These are phyloP conservation scores for Coniferiporia sulphurascens DNA, from an alignment of 1,284 basidiomycete species.

Conservation along the genomic window DNA sequence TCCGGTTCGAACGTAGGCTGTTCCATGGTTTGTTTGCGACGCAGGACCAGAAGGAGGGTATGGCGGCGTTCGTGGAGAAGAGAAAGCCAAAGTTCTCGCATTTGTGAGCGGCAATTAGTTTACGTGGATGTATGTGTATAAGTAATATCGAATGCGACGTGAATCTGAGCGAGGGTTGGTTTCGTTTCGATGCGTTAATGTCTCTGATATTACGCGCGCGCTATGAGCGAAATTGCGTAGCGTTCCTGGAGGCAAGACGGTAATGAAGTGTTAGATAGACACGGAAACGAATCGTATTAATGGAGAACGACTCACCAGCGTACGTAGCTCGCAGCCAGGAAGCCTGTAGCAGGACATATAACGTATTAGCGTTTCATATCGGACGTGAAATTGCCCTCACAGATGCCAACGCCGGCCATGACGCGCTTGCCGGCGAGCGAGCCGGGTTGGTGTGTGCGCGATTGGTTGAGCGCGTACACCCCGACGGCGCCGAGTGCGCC, in stretches of 20 bases:
- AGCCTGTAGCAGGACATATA: slow-evolving; percentile 24
- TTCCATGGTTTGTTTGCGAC: slow-evolving; percentile 96
- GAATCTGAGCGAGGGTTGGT: background rate
- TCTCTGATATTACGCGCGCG: background rate
- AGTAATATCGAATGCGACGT: background rate
- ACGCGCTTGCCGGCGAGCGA: slow-evolving; percentile 41
- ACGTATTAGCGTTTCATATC: no score
- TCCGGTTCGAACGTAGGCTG: slow-evolving; percentile 83
- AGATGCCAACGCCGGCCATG: slow-evolving; percentile 44
- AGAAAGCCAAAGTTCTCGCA: slow-evolving; percentile 77
- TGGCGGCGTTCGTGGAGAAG: slow-evolving; percentile 98
- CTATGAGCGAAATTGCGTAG: background rate
- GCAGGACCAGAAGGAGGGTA: slow-evolving; percentile 96
- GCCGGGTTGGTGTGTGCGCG: slow-evolving; percentile 43
- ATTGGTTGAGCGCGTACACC: slow-evolving; percentile 46
- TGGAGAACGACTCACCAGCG: slow-evolving; percentile 11
- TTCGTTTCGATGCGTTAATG: background rate
- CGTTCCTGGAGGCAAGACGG: background rate
- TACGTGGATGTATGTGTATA: background rate
- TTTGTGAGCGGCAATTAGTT: background rate
- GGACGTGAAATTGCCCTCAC: slow-evolving; percentile 30
- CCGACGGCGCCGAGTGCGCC: slow-evolving; percentile 44
- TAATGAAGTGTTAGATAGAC: background rate
- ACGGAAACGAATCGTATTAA: no score
- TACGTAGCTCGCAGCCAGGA: slow-evolving; percentile 34